Evolutionary conservation across 768 basidiomycete genomes (phyloP), one percentile per base, ranked within the genome.

Genomic region (Basidioascus undulatus): DNA sequence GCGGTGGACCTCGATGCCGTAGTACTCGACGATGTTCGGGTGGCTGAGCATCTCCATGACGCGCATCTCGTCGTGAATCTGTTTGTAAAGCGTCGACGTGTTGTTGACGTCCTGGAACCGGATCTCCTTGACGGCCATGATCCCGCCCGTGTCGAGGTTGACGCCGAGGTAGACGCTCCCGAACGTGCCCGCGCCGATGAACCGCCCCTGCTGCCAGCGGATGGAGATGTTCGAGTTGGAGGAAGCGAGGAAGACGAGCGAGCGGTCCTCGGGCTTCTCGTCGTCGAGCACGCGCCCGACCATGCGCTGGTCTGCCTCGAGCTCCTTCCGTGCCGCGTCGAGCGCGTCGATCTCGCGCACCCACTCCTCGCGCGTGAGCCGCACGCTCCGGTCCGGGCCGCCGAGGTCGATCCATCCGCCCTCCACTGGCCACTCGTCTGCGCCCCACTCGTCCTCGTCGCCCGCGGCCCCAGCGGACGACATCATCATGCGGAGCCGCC

Each of bases 51-150:
- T 76, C 58, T 87, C 83, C 92, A 98, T 98, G 42, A 98, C 84
- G 49, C 72, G 75, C 41, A 92, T 72, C 60, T 98, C 92, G 55
- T 96, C 86, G 56, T 73, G 77, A 59, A 96, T 92, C 54, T 87
- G 81, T 39, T 79, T 68, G 61, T 83, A 82, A 21, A 96, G 66
- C 46, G 72, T 81, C 4, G 87, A 79, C 39, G 83, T 61, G 16
- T 81, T 82, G 5, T 81, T 73, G 11, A 89, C 63, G 56, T 94
- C 89, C 55, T 87, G 84, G 57, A 87, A 89, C 44, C 84, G 83
- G 57, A 96, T 84, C 62, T 96, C 92, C 62, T 98, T 98, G 52
- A 94, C 92, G 8, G 92, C 92, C 86, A 98, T 94, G 45, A 94
- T 71, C 32, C 79, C 78, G 35, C 87, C 83, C 1, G 80, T 76